These are phyloP conservation scores for Lepidopterella palustris DNA, from an alignment of 495 filamentous ascomycete genomes.

Conservation along the genomic window DNA sequence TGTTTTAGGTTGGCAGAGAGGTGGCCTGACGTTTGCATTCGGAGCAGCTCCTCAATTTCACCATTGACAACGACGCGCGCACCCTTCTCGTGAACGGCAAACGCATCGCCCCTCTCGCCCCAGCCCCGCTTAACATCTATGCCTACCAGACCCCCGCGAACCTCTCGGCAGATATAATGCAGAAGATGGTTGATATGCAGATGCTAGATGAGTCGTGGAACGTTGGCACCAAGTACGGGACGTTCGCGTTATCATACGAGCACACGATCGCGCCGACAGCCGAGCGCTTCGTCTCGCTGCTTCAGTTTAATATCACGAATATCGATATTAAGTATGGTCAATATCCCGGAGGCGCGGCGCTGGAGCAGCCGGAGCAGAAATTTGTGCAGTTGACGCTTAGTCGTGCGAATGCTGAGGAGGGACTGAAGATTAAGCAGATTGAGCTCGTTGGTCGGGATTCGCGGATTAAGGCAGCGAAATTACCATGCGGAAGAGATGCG, in stretches of 20 bases:
- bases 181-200: constrained; percentile 6
- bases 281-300: background rate
- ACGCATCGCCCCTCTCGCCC: constrained; percentile 4
- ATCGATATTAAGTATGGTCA: constrained; percentile 7
- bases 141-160: constrained; percentile 17
- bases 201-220: constrained; percentile 12
- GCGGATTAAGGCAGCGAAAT: constrained; percentile 3
- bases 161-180: constrained; percentile 9
- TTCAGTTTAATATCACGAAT: constrained; percentile 16
- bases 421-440: constrained; percentile 14
- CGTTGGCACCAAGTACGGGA: constrained; percentile 15
- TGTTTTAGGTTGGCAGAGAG: background rate
- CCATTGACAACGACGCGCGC: constrained; percentile 1
- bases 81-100: constrained; percentile 16
- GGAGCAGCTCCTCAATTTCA: constrained; percentile 18
- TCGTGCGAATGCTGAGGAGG: background rate
- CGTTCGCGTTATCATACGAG: constrained; percentile 14
- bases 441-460: constrained; percentile 13
- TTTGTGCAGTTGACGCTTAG: constrained; percentile 16
- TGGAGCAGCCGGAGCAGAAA: constrained; percentile 19
- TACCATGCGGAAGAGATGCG: constrained; percentile 13
- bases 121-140: constrained; percentile 1
- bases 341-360: constrained; percentile 3
- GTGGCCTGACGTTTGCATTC: background rate
- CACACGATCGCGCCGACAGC: constrained; percentile 7